These are phyloP conservation scores for Penicillium subrubescens DNA, from an alignment of 495 filamentous ascomycete genomes.

Conservation along the genomic window DNA sequence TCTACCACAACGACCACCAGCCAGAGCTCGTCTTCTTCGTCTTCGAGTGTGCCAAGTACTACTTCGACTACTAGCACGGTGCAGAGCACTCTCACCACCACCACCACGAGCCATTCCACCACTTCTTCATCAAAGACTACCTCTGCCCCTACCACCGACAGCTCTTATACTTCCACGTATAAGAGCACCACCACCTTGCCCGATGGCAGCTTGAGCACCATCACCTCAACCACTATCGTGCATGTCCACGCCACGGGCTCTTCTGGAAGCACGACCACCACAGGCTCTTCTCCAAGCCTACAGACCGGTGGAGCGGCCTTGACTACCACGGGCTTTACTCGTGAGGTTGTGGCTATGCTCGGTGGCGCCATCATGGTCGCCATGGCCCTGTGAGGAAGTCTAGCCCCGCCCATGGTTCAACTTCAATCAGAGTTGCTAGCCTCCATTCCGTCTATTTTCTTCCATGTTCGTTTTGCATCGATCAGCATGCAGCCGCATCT, in stretches of 20 bases:
- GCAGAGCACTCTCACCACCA: slow-evolving; percentile 46
- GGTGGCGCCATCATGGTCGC: slow-evolving; percentile 45
- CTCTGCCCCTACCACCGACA: slow-evolving; percentile 36
- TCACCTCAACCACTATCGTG: slow-evolving; percentile 52
- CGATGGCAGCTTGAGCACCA: slow-evolving; percentile 59
- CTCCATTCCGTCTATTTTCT: background rate
- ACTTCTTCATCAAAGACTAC: slow-evolving; percentile 32
- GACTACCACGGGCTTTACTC: slow-evolving; percentile 31
- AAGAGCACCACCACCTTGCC: slow-evolving; percentile 66
- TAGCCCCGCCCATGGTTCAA: background rate
- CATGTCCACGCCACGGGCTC: slow-evolving; percentile 31
- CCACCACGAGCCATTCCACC: slow-evolving; percentile 43
- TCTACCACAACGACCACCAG: slow-evolving; percentile 11
- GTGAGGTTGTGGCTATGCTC: slow-evolving; percentile 48
- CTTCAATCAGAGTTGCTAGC: background rate
- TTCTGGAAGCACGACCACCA: slow-evolving; percentile 25
- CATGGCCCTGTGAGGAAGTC: slow-evolving; percentile 34
- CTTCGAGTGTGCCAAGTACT: slow-evolving; percentile 23
- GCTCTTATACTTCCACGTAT: slow-evolving; percentile 38
- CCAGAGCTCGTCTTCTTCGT: slow-evolving; percentile 24
- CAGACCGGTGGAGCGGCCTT: slow-evolving; percentile 45
- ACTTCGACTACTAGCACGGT: slow-evolving; percentile 46
- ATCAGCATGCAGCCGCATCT: slow-evolving; percentile 6
- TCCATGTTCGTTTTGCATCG: slow-evolving; percentile 12
- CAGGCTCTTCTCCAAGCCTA: slow-evolving; percentile 37